Conservation (phyloP, 1,284 basidiomycete genomes). For the Cutaneotrichosporon sp. region DNA sequence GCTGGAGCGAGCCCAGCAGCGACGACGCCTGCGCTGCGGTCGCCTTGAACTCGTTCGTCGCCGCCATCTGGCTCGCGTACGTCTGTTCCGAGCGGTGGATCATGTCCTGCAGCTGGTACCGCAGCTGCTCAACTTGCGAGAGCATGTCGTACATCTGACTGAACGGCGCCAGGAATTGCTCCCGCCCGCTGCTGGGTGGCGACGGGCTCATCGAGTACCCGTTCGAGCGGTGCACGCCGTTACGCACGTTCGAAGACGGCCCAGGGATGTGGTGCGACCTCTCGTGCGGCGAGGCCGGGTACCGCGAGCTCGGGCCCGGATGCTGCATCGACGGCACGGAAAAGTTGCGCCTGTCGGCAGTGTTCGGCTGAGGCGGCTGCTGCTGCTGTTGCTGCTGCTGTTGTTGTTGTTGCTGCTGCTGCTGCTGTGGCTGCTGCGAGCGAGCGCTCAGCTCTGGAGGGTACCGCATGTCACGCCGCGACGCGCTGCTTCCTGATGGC, state of each 20-base stretch:
- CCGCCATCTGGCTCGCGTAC: slow-evolving; percentile 25
- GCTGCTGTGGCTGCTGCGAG: background rate
- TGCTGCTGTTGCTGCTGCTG: slow-evolving; percentile 1
- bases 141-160: slow-evolving; percentile 38
- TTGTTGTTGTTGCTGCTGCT: background rate
- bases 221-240: slow-evolving; percentile 16
- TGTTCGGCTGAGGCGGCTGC: slow-evolving; percentile 9
- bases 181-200: slow-evolving; percentile 18
- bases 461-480: slow-evolving; percentile 7
- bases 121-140: slow-evolving; percentile 25
- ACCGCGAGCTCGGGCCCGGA: slow-evolving; percentile 8
- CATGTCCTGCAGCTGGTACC: slow-evolving; percentile 34
- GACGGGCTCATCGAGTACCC: slow-evolving; percentile 21
- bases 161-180: slow-evolving; percentile 32
- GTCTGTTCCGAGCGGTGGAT: slow-evolving; percentile 30
- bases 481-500: slow-evolving; percentile 1
- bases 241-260: background rate
- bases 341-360: slow-evolving; percentile 29
- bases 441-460: slow-evolving; percentile 8
- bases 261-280: background rate
- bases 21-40: slow-evolving; percentile 31
- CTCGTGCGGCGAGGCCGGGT: slow-evolving; percentile 15
- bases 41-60: slow-evolving; percentile 37
- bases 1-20: slow-evolving; percentile 34
- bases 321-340: slow-evolving; percentile 17